A percentile compares a stretch with the other conserved stretches of the same genome.
Evolutionary conservation across 2,329 filamentous ascomycete genomes (phyloP).

Genomic region (Parascedosporium putredinis): DNA sequence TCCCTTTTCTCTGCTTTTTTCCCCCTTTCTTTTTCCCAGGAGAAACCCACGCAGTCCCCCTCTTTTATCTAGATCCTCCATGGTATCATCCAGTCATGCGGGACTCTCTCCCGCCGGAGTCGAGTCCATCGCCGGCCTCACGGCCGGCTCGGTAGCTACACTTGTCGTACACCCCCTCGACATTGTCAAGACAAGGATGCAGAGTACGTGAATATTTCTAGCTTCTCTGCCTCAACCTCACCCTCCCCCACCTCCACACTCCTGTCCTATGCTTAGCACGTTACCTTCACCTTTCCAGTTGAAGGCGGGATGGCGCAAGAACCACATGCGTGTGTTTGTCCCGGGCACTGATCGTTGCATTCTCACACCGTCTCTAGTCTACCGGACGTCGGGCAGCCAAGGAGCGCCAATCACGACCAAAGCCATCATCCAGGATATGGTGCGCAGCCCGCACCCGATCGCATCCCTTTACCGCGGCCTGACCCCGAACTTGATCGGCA

Average conservation of each 20-base stretch:
- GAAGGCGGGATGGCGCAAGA: no score
- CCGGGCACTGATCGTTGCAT: no score
- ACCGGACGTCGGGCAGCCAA: slow-evolving; percentile 31
- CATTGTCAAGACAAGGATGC: slow-evolving; percentile 91
- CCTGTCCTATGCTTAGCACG: neutral
- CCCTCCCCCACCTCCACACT: no score
- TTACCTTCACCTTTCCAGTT: neutral
- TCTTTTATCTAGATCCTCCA: no score
- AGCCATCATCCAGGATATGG: slow-evolving; percentile 40
- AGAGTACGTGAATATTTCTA: no score
- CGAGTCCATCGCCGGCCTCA: slow-evolving; percentile 83
- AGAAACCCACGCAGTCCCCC: no score
- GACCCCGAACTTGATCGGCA: slow-evolving; percentile 82
- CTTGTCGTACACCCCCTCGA: slow-evolving; percentile 86
- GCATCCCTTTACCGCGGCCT: slow-evolving; percentile 79
- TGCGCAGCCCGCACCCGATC: slow-evolving; percentile 42
- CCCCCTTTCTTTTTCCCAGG: no score
- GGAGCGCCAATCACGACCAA: slow-evolving; percentile 29
- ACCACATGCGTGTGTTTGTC: no score
- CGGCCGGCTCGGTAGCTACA: slow-evolving; percentile 77
- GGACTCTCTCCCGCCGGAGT: slow-evolving; percentile 66
- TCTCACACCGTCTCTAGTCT: no score
- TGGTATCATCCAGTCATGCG: slow-evolving; percentile 39
- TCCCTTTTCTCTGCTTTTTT: no score
- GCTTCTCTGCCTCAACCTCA: no score